These are phyloP conservation scores for Penicillium daleae DNA, from an alignment of 495 filamentous ascomycete genomes.

Conservation along the genomic window DNA sequence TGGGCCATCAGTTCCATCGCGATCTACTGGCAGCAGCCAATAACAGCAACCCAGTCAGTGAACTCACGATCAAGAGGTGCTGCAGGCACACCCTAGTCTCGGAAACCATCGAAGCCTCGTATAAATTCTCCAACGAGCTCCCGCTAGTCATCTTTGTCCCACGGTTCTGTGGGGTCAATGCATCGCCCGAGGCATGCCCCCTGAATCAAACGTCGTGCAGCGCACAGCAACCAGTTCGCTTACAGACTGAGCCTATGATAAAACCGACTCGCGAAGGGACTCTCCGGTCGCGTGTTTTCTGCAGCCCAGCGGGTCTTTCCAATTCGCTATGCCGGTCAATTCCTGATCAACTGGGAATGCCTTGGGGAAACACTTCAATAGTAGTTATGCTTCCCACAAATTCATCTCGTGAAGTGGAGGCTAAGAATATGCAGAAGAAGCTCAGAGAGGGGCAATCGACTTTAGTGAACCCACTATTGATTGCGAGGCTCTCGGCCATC, in stretches of 20 bases:
- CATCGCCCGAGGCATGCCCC: neutral
- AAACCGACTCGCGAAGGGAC: neutral
- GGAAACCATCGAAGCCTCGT: neutral
- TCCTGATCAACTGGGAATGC: neutral
- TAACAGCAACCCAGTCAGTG: neutral
- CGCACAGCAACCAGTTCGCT: neutral
- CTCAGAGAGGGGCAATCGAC: neutral
- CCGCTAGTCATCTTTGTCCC: neutral
- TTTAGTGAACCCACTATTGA: neutral
- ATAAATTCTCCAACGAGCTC: neutral
- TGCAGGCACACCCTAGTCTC: neutral
- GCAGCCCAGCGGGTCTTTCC: neutral
- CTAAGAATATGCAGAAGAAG: neutral
- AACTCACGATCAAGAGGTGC: neutral
- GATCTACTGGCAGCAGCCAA: neutral
- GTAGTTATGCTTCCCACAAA: neutral
- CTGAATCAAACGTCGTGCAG: neutral
- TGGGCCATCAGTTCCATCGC: slow-evolving; percentile 8
- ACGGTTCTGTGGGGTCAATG: neutral
- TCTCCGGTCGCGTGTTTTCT: slow-evolving; percentile 3
- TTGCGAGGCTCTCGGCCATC: neutral
- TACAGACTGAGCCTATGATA: neutral
- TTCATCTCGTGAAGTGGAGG: neutral
- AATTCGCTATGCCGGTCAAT: neutral
- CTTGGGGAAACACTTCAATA: neutral